Percentiles rank a stretch among this genome's conserved stretches.
Conservation (phyloP, 805 yeast genomes). For the Groenewaldozyma salmanticensis region DNA sequence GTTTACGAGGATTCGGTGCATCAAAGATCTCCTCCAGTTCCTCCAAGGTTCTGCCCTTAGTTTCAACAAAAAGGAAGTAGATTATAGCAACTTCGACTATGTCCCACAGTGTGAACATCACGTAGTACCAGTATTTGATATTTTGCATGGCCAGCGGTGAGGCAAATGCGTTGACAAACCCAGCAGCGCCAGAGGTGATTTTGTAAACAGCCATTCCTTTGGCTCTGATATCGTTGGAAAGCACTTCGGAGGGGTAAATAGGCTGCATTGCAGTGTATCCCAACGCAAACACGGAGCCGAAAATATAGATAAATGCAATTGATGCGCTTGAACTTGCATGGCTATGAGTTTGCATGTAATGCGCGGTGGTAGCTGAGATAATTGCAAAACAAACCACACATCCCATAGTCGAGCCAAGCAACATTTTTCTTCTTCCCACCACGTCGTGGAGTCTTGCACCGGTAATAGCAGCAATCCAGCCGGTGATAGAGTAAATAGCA, state of each 20-base stretch:
- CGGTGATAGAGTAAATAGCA: constrained; percentile 4
- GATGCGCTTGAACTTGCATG: constrained; percentile 18
- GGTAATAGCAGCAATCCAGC: constrained; percentile 4
- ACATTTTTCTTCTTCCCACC: constrained; percentile 22
- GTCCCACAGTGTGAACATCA: constrained; percentile 25
- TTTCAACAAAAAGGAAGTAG: constrained; percentile 60
- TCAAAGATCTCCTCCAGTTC: constrained; percentile 55
- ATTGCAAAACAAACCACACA: constrained; percentile 17
- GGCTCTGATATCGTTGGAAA: constrained; percentile 24
- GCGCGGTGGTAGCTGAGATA: constrained; percentile 20
- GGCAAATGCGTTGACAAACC: constrained; percentile 12
- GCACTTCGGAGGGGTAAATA: constrained; percentile 23
- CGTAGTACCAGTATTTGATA: constrained; percentile 25
- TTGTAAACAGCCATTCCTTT: constrained; percentile 20
- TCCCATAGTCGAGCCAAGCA: constrained; percentile 18
- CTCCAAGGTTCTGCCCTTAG: constrained; percentile 68
- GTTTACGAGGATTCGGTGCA: constrained; percentile 12
- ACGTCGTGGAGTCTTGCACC: constrained; percentile 20
- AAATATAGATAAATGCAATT: constrained; percentile 11
- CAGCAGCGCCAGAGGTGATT: constrained; percentile 7
- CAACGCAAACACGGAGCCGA: constrained; percentile 10
- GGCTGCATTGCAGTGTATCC: constrained; percentile 30
- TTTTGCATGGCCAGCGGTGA: constrained; percentile 23
- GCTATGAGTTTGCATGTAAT: constrained; percentile 14
- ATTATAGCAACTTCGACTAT: constrained; percentile 32